A percentile compares a stretch with the other conserved stretches of the same genome.
These are phyloP conservation scores for Aspergillus tamarii DNA, from an alignment of 2,329 filamentous ascomycete genomes.

Conservation along the genomic window DNA sequence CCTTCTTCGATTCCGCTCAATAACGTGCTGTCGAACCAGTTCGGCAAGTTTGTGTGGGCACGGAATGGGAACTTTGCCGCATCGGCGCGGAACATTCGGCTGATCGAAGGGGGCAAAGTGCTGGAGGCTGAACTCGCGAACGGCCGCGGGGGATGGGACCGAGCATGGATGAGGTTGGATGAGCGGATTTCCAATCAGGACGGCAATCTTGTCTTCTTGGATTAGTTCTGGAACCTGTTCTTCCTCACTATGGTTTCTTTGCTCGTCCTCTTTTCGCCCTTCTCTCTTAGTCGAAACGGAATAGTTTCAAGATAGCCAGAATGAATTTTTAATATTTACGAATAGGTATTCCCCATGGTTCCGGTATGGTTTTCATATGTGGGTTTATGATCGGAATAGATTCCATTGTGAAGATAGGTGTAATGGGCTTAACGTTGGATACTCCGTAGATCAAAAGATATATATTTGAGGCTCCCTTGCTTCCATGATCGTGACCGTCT, in stretches of 20 bases:
- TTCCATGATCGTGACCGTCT: too few species aligned
- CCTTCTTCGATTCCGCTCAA: slow-evolving; percentile 42
- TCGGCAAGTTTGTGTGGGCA: slow-evolving; percentile 40
- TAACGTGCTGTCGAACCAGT: slow-evolving; percentile 40
- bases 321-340: background rate
- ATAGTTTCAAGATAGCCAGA: background rate
- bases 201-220: slow-evolving; percentile 37
- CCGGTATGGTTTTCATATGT: too few species aligned
- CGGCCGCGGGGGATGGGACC: slow-evolving; percentile 36
- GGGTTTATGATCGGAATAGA: too few species aligned
- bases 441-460: too few species aligned
- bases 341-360: too few species aligned
- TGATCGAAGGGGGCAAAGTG: slow-evolving; percentile 35
- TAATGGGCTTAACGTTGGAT: too few species aligned
- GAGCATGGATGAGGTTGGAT: slow-evolving; percentile 37
- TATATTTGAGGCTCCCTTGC: too few species aligned
- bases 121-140: slow-evolving; percentile 41
- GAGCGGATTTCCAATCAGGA: slow-evolving; percentile 45
- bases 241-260: background rate
- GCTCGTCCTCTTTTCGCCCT: background rate
- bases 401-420: too few species aligned
- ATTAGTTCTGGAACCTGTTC: slow-evolving; percentile 6
- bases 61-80: slow-evolving; percentile 42
- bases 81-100: slow-evolving; percentile 33
- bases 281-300: background rate